Base-by-base conservation (phyloP, 495 filamentous ascomycete genomes). In the Penicillium diatomitis region DNA sequence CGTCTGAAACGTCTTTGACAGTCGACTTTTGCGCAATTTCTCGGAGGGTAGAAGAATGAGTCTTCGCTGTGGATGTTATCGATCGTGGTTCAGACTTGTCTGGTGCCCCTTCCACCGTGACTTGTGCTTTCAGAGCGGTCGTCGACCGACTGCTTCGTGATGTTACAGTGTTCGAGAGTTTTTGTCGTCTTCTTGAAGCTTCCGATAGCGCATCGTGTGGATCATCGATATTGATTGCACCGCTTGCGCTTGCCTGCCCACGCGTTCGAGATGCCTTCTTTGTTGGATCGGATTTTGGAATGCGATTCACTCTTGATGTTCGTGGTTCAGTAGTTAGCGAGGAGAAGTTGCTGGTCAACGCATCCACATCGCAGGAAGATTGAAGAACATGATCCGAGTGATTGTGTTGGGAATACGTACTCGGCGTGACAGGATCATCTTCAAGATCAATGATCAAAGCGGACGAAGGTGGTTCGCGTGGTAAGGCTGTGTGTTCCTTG, bases 311-410 rank as follows among this genome's bases (percentile, higher is more conserved):
- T 11, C 46, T 47, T 37, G 57, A 44, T 34, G 50, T 41, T 29
- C 55, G 52, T 33, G 63, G 55, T 46, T 55, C 34, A 8, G 46
- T 61, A 45, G 55, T 54, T 32, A 55, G 51, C 5, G 60, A 55
- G 3, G 68, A 61, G 35, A 71, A 68, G 6, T 48, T 46, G 27
- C 58, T 58, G 9, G 61, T 49, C 5, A 68, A 47, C 11, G 62
- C 55, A 46, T 67, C 63, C 39, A 72, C 48, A 28, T 57, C 60
- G 4, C 35, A 49, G 6, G 54, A 47, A 8, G 36, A 34, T 33
- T 32, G 20, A 39, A 9, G 29, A n/a, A 34, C 32, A 7, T 38
- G 41, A 31, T 33, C 36, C 2, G 51, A 34, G 30, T 32, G 4
- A 27, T 38, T 32, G 27, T 51, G 45, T 12, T 43, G 46, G 31